These are phyloP conservation scores for Leccinum longicurvipes DNA, from an alignment of 768 basidiomycete species.

Conservation along the genomic window DNA sequence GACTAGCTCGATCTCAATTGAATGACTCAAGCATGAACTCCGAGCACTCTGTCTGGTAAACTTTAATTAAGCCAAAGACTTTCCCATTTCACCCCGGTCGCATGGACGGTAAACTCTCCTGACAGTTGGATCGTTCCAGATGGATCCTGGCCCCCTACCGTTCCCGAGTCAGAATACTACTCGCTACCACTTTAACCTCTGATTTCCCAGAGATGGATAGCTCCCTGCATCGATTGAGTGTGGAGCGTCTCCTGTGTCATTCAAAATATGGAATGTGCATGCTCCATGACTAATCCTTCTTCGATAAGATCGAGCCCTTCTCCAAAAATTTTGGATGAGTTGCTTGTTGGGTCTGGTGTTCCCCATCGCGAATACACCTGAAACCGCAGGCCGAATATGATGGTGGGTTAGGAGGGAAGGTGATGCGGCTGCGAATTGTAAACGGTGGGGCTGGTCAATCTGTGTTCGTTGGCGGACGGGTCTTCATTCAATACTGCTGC, in stretches of 20 bases:
- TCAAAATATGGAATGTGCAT: constrained; percentile 1
- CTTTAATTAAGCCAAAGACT: not conserved
- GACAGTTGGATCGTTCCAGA: not conserved
- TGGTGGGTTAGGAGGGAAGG: constrained; percentile 34
- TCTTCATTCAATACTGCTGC: constrained; percentile 37
- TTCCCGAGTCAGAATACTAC: not conserved
- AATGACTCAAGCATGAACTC: not conserved
- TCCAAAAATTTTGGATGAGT: not conserved
- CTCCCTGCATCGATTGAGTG: not conserved
- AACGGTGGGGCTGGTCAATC: constrained; percentile 54
- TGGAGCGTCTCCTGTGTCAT: constrained; percentile 2
- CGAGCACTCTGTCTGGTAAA: not conserved
- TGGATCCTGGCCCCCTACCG: not conserved
- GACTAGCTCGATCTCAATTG: constrained; percentile 2
- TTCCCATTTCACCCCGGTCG: not conserved
- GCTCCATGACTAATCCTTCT: not conserved
- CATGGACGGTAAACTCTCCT: not conserved
- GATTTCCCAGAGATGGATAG: not conserved
- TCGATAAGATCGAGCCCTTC: not conserved
- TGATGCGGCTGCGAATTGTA: constrained; percentile 43
- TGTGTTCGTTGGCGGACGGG: constrained; percentile 47
- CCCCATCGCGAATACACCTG: not conserved
- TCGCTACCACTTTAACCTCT: not conserved
- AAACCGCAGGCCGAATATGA: constrained; percentile 35
- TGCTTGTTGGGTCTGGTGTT: constrained; percentile 3